Evolutionary conservation across 2,329 filamentous ascomycete species (phyloP), one percentile per base, ranked within the genome.

Genomic region (Aspergillus sp.): DNA sequence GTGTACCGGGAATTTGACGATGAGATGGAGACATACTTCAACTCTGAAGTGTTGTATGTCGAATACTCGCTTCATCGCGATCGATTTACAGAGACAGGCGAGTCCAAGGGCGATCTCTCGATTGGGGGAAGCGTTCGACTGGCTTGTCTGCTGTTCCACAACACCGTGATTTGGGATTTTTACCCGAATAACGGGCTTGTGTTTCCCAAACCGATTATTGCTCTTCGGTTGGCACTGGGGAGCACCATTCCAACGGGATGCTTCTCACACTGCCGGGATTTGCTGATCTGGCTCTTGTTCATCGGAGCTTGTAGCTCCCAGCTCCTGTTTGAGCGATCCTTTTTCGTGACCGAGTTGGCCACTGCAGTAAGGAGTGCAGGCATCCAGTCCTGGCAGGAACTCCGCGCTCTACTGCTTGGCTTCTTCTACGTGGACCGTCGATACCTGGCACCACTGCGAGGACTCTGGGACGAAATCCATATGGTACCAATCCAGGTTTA

Each of bases 101-200:
- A 61, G 36, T 47, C 50, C 27, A 66, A 66, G 46, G 56, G 59
- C 29, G 65, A 68, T 46, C 57, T 61, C 37, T 59, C 62, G 5
- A 64, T 67, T 38, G 64, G 68, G 45, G 65, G 65, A 35, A 65
- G 62, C 44, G 56, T 59, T 13, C 65, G 65, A n/a, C 59, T 68
- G 7, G 64, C 62, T 19, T 61, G 60, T 38, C 54, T 68, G 4
- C 46, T 66, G 2, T 68, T 65, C 58, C 65, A 68, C 53, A 68
- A 68, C 53, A 64, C 54, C 33, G 51, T 58, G 19, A 66, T 68
- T 45, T 68, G 65, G 65, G 58, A 56, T 39, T 68, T 68, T 43
- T 68, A 67, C 46, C 65, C 65, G 1, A 50, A 56, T 37, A 49
- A 66, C 12, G 64, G 49, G 2, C 62, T 62, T 1, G 51, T 68